Evolutionary conservation across 2,329 filamentous ascomycete species (phyloP).

Genomic region (Pseudogymnoascus verrucosus): DNA sequence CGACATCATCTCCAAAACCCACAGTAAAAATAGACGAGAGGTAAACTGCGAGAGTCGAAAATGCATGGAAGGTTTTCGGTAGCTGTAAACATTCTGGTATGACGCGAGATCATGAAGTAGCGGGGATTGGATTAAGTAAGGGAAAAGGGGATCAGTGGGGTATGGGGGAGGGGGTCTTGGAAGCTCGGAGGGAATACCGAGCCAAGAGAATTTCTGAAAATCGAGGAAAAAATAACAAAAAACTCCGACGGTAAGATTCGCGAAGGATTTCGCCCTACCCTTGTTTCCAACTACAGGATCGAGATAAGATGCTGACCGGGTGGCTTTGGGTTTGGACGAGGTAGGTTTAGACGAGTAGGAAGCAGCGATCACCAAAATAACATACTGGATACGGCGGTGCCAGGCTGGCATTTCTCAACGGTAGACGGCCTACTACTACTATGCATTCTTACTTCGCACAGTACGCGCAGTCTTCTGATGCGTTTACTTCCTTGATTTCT

Average conservation of each 20-base stretch:
- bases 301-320: constrained; percentile 1
- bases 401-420: not conserved
- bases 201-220: not conserved
- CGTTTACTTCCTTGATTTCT: not conserved
- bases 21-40: not conserved
- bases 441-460: not conserved
- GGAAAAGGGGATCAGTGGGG: not conserved
- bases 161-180: not conserved
- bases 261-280: not conserved
- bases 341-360: not conserved
- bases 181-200: not conserved
- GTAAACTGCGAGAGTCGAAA: not conserved
- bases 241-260: not conserved
- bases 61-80: constrained; percentile 1
- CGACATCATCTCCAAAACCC: not conserved
- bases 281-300: not conserved
- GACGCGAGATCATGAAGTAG: not conserved
- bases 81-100: not conserved
- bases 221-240: not conserved
- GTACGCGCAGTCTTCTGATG: not conserved
- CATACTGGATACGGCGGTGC: not conserved
- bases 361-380: not conserved
- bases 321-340: not conserved
- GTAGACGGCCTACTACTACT: too few relatives aligned
- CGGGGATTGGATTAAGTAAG: not conserved